Evolutionary conservation across 2,329 filamentous ascomycete genomes (phyloP).

Genomic region (Hypoxylon sp.): DNA sequence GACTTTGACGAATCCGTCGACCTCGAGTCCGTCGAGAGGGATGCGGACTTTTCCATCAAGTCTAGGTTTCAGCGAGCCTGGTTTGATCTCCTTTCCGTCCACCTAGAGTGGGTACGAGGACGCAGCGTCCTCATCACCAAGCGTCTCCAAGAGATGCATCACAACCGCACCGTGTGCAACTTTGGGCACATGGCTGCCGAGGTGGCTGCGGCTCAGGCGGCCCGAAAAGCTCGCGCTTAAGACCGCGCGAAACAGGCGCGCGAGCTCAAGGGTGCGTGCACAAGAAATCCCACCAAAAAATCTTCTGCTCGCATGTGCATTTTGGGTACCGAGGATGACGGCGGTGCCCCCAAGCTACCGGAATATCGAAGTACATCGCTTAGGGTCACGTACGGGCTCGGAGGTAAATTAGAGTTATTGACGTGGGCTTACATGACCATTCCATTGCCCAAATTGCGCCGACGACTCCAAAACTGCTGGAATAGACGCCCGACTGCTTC

Average conservation of each 20-base stretch:
- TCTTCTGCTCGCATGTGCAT: no score
- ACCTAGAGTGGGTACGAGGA: background rate
- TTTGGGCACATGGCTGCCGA: background rate
- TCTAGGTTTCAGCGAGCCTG: background rate
- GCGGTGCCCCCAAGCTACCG: no score
- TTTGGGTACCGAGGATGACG: no score
- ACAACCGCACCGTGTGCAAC: background rate
- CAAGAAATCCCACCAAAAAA: no score
- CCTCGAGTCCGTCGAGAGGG: background rate
- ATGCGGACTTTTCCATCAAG: background rate
- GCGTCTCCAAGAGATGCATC: background rate
- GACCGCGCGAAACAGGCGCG: background rate
- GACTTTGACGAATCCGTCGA: slow-evolving; percentile 2
- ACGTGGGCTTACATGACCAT: no score
- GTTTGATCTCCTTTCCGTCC: background rate
- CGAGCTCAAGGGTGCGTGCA: background rate
- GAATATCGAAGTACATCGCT: no score
- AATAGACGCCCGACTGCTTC: no score
- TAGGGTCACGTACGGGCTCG: no score
- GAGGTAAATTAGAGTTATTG: no score
- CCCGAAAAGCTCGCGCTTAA: background rate
- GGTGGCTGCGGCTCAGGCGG: background rate
- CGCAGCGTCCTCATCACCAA: background rate
- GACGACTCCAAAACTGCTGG: no score
- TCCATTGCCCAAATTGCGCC: no score